phyloP scores from a whole-genome alignment of 495 filamentous ascomycete genomes.

The Penicillium samsonianum region DNA sequence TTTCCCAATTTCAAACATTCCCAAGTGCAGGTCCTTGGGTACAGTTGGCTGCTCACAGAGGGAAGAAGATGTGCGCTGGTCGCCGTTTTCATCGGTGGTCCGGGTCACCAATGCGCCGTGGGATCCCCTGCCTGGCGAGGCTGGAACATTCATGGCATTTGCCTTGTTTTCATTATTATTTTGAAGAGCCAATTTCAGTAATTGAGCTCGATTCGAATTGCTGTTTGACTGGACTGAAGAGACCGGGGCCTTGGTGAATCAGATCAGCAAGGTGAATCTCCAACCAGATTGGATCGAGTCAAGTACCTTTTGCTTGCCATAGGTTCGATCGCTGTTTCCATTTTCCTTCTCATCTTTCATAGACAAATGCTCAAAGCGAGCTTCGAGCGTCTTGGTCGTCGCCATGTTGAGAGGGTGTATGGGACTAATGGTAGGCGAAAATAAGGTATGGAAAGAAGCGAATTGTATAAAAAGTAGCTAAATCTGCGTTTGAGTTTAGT shows the following conservation, averaged over 20 bases:
- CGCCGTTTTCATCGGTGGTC: conserved; percentile 56
- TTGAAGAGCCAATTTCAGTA: conserved; percentile 81
- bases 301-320: conserved; percentile 70
- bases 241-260: conserved; percentile 37
- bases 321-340: conserved; percentile 46
- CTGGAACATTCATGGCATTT: conserved; percentile 45
- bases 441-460: conserved; percentile 2
- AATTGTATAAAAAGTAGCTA: not conserved
- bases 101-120: conserved; percentile 45
- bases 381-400: conserved; percentile 64
- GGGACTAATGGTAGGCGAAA: conserved; percentile 7
- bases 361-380: conserved; percentile 78
- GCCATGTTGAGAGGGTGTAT: conserved; percentile 45
- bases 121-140: conserved; percentile 37
- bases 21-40: conserved; percentile 83
- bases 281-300: not conserved
- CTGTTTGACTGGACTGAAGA: conserved; percentile 58
- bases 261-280: conserved; percentile 31
- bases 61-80: conserved; percentile 53
- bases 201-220: conserved; percentile 64
- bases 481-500: not conserved
- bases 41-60: conserved; percentile 60
- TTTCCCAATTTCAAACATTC: conserved; percentile 98
- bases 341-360: conserved; percentile 79
- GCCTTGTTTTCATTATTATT: conserved; percentile 61